These are phyloP conservation scores for Linanthus parryae DNA, from an alignment of 148 eudicot genomes.

Conservation along the genomic window DNA sequence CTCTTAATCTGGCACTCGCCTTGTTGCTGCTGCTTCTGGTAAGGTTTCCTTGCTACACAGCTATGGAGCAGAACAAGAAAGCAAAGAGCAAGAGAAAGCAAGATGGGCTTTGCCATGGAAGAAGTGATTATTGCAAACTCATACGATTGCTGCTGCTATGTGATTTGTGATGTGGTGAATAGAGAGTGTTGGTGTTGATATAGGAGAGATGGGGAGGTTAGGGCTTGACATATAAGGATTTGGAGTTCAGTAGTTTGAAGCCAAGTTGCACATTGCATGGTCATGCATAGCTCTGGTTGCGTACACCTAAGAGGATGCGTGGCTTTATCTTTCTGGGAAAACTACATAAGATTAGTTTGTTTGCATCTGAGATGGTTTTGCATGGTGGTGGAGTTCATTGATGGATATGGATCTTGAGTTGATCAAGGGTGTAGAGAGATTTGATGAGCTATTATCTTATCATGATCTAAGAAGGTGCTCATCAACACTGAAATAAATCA, in stretches of 20 bases:
- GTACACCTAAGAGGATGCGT: slow-evolving; percentile 31
- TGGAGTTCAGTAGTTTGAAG: slow-evolving; percentile 13
- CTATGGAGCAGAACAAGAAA: slow-evolving; percentile 27
- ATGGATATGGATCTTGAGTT: too few species aligned
- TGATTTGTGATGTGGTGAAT: slow-evolving; percentile 27
- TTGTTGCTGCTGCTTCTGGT: slow-evolving; percentile 18
- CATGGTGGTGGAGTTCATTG: too few species aligned
- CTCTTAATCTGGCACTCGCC: slow-evolving; percentile 45
- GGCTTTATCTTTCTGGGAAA: not conserved
- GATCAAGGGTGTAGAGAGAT: too few species aligned
- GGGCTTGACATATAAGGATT: slow-evolving; percentile 29
- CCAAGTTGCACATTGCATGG: slow-evolving; percentile 45
- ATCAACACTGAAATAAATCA: too few species aligned
- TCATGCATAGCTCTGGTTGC: slow-evolving; percentile 7
- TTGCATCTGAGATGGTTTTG: too few species aligned
- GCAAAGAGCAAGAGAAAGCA: slow-evolving; percentile 20
- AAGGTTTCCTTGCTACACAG: slow-evolving; percentile 21
- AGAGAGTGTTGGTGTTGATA: slow-evolving; percentile 27
- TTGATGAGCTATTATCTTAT: too few species aligned
- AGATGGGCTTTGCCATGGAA: slow-evolving; percentile 35
- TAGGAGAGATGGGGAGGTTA: slow-evolving; percentile 14
- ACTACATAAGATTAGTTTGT: too few species aligned
- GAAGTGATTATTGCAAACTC: not conserved
- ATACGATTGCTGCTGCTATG: not conserved
- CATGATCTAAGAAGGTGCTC: too few species aligned